Evolutionary conservation across 768 basidiomycete genomes (phyloP), one percentile per base, ranked within the genome.

Genomic region (Tricholoma hemisulphureum): DNA sequence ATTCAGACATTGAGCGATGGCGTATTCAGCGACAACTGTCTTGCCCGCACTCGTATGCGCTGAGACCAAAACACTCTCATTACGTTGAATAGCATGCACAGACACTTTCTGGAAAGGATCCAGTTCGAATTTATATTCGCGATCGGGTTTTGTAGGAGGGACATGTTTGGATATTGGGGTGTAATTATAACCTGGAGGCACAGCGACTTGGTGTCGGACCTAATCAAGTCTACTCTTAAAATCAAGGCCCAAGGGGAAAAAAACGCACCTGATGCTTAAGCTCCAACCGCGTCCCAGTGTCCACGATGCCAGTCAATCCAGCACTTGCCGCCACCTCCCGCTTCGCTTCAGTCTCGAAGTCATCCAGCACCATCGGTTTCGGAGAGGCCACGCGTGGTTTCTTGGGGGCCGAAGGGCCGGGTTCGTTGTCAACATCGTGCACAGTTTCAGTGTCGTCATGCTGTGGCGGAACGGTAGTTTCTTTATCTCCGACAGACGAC

Each of bases 21-120:
- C 97, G 73, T 98, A 99, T 78, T 99, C 97, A 46, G 97, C 97
- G 59, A 99, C 97, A 61, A 98, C 97, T 2, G 97, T 99, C 77
- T 99, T 99, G 67, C 97, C 97, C 32, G 97, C 97, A 74, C 93
- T 95, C 5, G 97, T 99, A 77, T 99, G 97, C 0, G 97, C 97
- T 21, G 96, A 98, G 14, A 99, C 97, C 51, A 99, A 80, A 4
- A 98, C 96, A 66, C 91, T 94, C 77, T 99, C 97, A 69, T 97
- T 96, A 35, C 97, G 83, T 71, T 99, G 94, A 51, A 99, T 98
- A 35, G 94, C 95, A 61, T 91, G 83, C 7, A 98, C 86, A 2
- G 96, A 95, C 45, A 98, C 94, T 68, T 87, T 83, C 67, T 98
- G 97, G 77, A 99, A 99, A 16, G 97, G 96, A 75, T 99, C 97